Conservation (phyloP, 208 protist species). For the Acanthamoeba lugdunensis region DNA sequence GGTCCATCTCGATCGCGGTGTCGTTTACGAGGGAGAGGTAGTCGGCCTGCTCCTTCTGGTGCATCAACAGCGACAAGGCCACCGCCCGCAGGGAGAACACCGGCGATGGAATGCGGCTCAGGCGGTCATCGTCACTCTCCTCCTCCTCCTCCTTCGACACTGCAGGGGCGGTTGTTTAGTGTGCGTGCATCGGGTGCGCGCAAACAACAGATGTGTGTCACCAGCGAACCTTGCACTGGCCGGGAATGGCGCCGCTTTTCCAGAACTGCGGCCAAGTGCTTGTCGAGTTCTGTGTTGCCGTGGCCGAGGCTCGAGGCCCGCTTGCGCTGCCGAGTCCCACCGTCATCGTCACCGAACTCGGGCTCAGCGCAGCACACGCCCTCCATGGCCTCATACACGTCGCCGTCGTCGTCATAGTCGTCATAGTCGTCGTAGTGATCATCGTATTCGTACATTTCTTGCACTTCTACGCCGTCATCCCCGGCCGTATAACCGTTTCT, state of each 20-base stretch:
- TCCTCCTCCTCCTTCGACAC: neutral
- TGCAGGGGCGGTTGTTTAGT: neutral
- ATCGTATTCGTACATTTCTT: no score
- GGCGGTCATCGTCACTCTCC: no score
- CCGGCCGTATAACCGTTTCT: no score
- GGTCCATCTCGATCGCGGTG: no score
- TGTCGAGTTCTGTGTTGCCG: neutral
- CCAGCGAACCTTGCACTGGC: neutral
- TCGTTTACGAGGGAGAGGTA: neutral
- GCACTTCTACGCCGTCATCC: no score
- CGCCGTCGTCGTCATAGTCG: neutral
- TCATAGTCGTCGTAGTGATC: neutral
- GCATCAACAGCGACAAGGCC: neutral
- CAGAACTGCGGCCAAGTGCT: neutral
- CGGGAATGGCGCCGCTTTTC: neutral
- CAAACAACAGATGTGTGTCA: no score
- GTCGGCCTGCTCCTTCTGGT: neutral
- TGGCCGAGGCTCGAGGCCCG: neutral
- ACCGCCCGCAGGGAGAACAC: slow-evolving; percentile 10
- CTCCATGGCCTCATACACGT: neutral
- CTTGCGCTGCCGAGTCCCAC: no score
- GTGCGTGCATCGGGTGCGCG: no score
- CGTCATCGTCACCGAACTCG: neutral
- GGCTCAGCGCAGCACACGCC: slow-evolving; percentile 41
- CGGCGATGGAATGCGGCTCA: neutral